Percentiles rank a stretch among this genome's conserved stretches.
phyloP scores from a whole-genome alignment of 2,329 filamentous ascomycete genomes.

The Talaromyces verruculosus region DNA sequence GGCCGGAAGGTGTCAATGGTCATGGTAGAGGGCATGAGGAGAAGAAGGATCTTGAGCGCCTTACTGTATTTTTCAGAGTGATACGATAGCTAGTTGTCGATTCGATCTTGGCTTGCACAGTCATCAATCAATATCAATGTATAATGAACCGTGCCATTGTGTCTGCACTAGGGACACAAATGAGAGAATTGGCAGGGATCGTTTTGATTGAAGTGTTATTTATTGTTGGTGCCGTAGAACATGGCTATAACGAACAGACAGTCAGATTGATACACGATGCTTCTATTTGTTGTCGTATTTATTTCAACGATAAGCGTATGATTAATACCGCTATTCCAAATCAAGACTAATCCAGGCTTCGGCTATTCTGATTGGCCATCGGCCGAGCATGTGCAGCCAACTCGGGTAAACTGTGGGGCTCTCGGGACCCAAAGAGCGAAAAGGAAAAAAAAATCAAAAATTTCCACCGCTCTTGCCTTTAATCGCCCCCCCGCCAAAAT shows the following conservation, averaged over 20 bases:
- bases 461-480: slow-evolving; percentile 10
- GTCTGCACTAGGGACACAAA: not conserved
- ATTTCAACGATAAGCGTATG: not conserved
- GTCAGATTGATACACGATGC: too few species aligned
- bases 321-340: not conserved
- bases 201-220: too few species aligned
- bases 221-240: not conserved
- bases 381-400: not conserved
- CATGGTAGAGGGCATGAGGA: slow-evolving; percentile 43
- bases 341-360: not conserved
- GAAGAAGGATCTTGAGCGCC: slow-evolving; percentile 67
- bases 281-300: not conserved
- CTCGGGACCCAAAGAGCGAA: not conserved
- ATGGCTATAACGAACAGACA: not conserved
- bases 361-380: not conserved
- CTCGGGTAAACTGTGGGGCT: slow-evolving; percentile 1
- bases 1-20: slow-evolving; percentile 35
- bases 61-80: slow-evolving; percentile 73
- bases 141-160: not conserved
- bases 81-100: slow-evolving; percentile 39
- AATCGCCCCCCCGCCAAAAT: slow-evolving; percentile 27
- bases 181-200: not conserved
- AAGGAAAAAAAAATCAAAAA: slow-evolving; percentile 8
- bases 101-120: not conserved
- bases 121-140: not conserved